Percentiles rank a stretch among this genome's conserved stretches.
Evolutionary conservation across 2,329 filamentous ascomycete genomes (phyloP).

Genomic region (Monosporascus ibericus): DNA sequence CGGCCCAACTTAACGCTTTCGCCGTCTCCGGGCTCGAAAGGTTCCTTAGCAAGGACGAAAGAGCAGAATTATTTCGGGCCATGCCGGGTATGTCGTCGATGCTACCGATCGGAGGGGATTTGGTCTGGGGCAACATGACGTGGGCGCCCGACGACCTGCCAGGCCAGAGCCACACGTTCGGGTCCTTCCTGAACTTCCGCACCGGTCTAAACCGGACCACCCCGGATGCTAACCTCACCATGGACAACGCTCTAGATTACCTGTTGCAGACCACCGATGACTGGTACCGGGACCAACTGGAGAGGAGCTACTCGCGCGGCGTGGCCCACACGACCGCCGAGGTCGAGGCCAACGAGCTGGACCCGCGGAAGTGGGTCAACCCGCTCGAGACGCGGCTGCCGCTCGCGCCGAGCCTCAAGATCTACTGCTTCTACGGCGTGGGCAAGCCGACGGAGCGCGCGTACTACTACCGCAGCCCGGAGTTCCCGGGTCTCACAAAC

Average conservation of each 20-base stretch:
- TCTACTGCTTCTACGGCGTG: conserved; percentile 95
- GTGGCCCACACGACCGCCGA: conserved; percentile 73
- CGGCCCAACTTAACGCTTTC: conserved; percentile 90
- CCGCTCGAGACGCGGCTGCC: conserved; percentile 85
- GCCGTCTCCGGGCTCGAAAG: conserved; percentile 96
- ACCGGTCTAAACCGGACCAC: conserved; percentile 56
- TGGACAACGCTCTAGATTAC: conserved; percentile 70
- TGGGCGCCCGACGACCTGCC: conserved; percentile 84
- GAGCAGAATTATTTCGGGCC: conserved; percentile 87
- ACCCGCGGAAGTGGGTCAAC: conserved; percentile 85
- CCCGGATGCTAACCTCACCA: conserved; percentile 70
- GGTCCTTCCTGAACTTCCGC: conserved; percentile 80
- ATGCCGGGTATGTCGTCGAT: conserved; percentile 97
- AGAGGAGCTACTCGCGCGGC: conserved; percentile 77
- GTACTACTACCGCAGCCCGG: conserved; percentile 77
- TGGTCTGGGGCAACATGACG: conserved; percentile 85
- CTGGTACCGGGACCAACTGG: conserved; percentile 76
- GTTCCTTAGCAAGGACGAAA: conserved; percentile 84
- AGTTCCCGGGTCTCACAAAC: conserved; percentile 57
- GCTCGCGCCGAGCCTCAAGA: conserved; percentile 80
- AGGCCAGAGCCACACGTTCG: conserved; percentile 67
- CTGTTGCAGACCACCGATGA: conserved; percentile 71
- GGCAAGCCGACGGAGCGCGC: conserved; percentile 89
- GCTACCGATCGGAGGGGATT: conserved; percentile 88
- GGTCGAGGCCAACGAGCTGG: conserved; percentile 75